Percentiles rank a stretch among this genome's conserved stretches.
These are phyloP conservation scores for Sextonia rubra DNA, from an alignment of 164 flowering plant genomes.

Conservation along the genomic window DNA sequence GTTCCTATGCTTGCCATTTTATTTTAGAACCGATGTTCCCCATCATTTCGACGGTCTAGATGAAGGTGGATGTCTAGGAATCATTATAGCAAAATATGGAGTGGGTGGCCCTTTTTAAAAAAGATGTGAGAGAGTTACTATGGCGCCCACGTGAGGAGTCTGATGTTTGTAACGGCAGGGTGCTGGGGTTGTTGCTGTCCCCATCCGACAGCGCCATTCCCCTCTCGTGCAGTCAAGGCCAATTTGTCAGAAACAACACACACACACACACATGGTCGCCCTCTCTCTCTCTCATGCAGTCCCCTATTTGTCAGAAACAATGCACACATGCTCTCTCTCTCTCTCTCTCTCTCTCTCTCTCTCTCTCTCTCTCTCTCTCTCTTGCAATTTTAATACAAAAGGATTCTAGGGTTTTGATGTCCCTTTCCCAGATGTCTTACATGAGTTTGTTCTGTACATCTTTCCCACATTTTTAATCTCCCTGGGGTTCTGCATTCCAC, in stretches of 20 bases:
- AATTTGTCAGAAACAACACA: background rate
- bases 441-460: background rate
- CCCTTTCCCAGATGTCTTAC: background rate
- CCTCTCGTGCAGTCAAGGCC: background rate
- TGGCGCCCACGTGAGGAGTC: background rate
- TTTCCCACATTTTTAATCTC: background rate
- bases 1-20: too few species aligned
- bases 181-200: background rate
- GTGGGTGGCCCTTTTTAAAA: too few species aligned
- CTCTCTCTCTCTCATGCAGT: too few species aligned
- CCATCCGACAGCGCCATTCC: background rate
- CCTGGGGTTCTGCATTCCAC: background rate
- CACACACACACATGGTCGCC: background rate
- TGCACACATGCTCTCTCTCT: too few species aligned
- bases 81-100: too few species aligned
- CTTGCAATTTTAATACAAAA: background rate
- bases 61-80: too few species aligned
- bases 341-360: too few species aligned
- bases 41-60: too few species aligned
- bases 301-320: background rate
- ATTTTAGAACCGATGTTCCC: too few species aligned
- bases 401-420: background rate
- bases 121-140: background rate
- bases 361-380: background rate
- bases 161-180: background rate